Evolutionary conservation across 805 yeast genomes (phyloP), one percentile per base, ranked within the genome.

Genomic region (Myxozyma nipponensis): DNA sequence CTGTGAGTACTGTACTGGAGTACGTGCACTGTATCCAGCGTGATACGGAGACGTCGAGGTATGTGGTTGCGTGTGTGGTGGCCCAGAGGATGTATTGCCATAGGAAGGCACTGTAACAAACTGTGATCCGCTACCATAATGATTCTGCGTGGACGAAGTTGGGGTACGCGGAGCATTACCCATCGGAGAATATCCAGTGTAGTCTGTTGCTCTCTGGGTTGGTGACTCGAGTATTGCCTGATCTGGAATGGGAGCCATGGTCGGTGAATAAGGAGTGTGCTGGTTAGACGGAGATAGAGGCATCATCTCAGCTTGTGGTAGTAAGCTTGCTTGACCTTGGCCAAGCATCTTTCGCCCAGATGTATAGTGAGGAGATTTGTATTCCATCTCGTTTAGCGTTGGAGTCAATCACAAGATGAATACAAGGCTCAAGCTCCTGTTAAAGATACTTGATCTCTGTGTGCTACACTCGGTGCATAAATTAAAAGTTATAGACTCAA

Each of bases 1-100:
- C 5, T 45, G 50, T 2, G 56, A 48, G 28, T 52, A 52, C 39
- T 52, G 56, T 17, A 49, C 48, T 15, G 53, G 56, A 2, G 56
- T 52, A 7, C 47, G 34, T 2, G 47, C 37, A n/a, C 56, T 52
- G 30, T 48, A 49, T 17, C 36, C 42, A 3, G 52, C 21, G 3
- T 43, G 38, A 39, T 52, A 47, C 5, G 46, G 22, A n/a, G 49
- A 25, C 10, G 46, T 30, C 34, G 43, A 4, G 18, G 54, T 10
- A 18, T 28, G 32, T 7, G 32, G 32, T 13, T 9, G 22, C 24
- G 54, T 10, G 24, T 28, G 32, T 7, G 32, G 32, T 13, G 13
- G 22, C 44, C n/a, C 10, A 21, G 1, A 39, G 13, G 47, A 5
- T 5, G 43, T 25, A 18, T 18, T 41, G 7, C 25, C 37, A 17